These are phyloP conservation scores for Vitellaria paradoxa DNA, from an alignment of 179 eudicot species.

Conservation along the genomic window DNA sequence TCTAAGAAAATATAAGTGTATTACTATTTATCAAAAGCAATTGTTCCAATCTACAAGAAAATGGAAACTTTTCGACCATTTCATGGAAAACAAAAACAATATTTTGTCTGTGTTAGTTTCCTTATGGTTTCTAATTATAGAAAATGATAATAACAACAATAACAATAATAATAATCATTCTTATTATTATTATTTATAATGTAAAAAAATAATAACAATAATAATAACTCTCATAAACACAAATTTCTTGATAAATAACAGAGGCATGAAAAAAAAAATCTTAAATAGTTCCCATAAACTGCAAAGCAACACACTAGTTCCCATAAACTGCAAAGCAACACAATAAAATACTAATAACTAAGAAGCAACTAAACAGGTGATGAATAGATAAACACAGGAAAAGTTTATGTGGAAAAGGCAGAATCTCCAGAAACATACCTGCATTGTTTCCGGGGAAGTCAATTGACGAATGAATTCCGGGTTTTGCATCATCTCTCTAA, in stretches of 20 bases:
- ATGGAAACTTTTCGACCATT: too few relatives aligned
- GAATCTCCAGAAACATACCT: constrained; percentile 20
- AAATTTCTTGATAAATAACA: background rate
- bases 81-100: too few relatives aligned
- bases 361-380: background rate
- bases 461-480: constrained; percentile 46
- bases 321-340: background rate
- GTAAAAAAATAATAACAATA: too few relatives aligned
- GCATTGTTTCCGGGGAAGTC: constrained; percentile 49
- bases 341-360: background rate
- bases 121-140: too few relatives aligned
- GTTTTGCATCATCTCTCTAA: constrained; percentile 61
- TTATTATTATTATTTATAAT: too few relatives aligned
- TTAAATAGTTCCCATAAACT: background rate
- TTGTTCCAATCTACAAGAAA: too few relatives aligned
- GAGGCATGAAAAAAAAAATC: background rate
- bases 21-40: too few relatives aligned
- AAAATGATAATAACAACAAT: too few relatives aligned
- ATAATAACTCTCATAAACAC: too few relatives aligned
- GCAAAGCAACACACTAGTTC: background rate
- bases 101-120: too few relatives aligned
- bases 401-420: background rate
- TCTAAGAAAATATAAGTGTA: too few relatives aligned
- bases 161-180: too few relatives aligned
- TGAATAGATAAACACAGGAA: background rate